Base-by-base conservation (phyloP, 2,329 filamentous ascomycete species). In the Sporothrix dimorphospora region DNA sequence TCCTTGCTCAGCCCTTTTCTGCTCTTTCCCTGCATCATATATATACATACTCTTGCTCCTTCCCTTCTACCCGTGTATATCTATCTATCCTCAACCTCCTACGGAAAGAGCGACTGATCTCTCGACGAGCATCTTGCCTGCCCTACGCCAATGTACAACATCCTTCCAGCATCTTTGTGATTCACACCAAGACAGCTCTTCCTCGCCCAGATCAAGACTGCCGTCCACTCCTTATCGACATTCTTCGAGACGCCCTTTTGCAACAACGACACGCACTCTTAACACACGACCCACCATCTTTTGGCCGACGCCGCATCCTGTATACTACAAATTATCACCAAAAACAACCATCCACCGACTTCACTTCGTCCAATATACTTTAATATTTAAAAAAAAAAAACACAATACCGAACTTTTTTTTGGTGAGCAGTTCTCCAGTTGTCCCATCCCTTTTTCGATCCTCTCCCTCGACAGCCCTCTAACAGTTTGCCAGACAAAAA, bases 191-290 rank as follows among this genome's bases (percentile, higher is more conserved):
- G 57, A 69, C 71, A 68, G 59, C 42, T 67, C 72, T 65, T 51
- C 71, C 47, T 65, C 38, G 19, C 51, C 59, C 61, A 51, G 74
- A 77, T 76, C 76, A 71, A 78, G 79, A 81, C 82, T 81, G 81
- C 79, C 82, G 81, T 83, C 83, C 84, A 82, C 79, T 86, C 84
- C 76, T 83, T 84, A 49, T 45, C 72, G 65, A 73, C 66, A 75
- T 45, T 16, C 12, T 63, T 40, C 19, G 38, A 65, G 59, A 45
- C 51, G 75, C 66, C 72, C 40, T 72, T 74, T 38, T 24, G 72
- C 77, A 81, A 79, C 77, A n/a, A 12, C 57, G 7, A 49, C 63
- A 34, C 24, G 19, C 40, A 66, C 42, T 19, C 24, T 79, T 77
- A 49, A 71, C 63, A 47, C 27, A 80, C 70, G 73, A 77, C 76